Conservation (phyloP, 2,329 filamentous ascomycete species). For the Rhytidhysteron rufulum region DNA sequence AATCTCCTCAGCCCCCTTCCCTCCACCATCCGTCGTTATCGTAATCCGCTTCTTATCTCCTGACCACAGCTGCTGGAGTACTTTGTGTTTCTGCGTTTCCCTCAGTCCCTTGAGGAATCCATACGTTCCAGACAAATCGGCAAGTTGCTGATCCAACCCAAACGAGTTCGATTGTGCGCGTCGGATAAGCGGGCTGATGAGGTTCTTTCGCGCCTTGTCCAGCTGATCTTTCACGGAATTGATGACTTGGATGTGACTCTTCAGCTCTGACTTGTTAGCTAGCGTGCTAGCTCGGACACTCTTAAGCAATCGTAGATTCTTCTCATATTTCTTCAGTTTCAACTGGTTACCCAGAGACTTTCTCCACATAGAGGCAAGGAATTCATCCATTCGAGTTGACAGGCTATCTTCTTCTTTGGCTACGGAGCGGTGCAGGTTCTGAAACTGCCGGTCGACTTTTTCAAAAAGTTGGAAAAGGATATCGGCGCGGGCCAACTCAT, state of each 20-base stretch:
- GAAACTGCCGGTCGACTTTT: slow-evolving; percentile 83
- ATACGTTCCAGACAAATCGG: slow-evolving; percentile 75
- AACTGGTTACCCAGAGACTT: slow-evolving; percentile 74
- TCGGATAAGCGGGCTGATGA: slow-evolving; percentile 79
- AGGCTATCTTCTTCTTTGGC: slow-evolving; percentile 79
- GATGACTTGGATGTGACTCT: slow-evolving; percentile 81
- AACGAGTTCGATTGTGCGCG: slow-evolving; percentile 65
- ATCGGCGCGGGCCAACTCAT: slow-evolving; percentile 75
- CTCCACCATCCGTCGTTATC: slow-evolving; percentile 18
- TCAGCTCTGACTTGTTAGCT: slow-evolving; percentile 78
- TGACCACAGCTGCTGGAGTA: slow-evolving; percentile 69
- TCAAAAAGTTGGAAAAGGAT: slow-evolving; percentile 87
- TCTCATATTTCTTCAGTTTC: slow-evolving; percentile 83
- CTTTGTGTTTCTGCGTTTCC: slow-evolving; percentile 74
- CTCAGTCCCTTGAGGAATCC: slow-evolving; percentile 72
- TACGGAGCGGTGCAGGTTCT: slow-evolving; percentile 80
- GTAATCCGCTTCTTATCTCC: slow-evolving; percentile 25
- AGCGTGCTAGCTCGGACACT: slow-evolving; percentile 80
- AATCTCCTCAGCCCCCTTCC: slow-evolving; percentile 9
- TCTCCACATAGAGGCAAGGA: slow-evolving; percentile 82
- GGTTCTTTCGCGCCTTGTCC: slow-evolving; percentile 75
- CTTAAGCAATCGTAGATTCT: slow-evolving; percentile 75
- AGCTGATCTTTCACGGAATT: slow-evolving; percentile 81
- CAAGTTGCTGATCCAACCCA: slow-evolving; percentile 80
- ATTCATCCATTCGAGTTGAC: slow-evolving; percentile 74